Evolutionary conservation across 2,329 filamentous ascomycete genomes (phyloP).

Genomic region (Ophiocordyceps sinensis): DNA sequence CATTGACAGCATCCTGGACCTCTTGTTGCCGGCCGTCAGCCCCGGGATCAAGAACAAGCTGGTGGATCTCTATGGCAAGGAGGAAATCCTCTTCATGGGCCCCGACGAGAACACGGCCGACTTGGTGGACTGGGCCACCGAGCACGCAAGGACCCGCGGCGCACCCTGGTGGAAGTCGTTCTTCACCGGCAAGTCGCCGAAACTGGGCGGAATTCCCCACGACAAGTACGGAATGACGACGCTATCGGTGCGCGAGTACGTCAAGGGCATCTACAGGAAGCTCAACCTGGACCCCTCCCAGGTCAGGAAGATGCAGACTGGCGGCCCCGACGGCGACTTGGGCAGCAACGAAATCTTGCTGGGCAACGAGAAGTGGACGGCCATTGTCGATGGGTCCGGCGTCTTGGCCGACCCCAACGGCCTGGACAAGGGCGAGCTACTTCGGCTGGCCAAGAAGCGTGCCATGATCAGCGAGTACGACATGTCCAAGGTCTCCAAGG

Average conservation of each 20-base stretch:
- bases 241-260: constrained; percentile 86
- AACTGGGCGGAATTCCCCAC: constrained; percentile 90
- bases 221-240: constrained; percentile 97
- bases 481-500: constrained; percentile 64
- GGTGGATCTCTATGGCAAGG: constrained; percentile 84
- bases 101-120: constrained; percentile 98
- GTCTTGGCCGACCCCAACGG: constrained; percentile 90
- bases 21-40: constrained; percentile 75
- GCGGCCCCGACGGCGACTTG: constrained; percentile 89
- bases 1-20: constrained; percentile 94
- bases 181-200: constrained; percentile 97
- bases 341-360: constrained; percentile 97
- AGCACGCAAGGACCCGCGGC: constrained; percentile 74
- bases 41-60: constrained; percentile 99
- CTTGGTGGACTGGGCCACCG: constrained; percentile 95
- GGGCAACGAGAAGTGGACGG: constrained; percentile 87
- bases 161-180: constrained; percentile 99
- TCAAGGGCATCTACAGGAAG: constrained; percentile 95
- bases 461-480: constrained; percentile 87
- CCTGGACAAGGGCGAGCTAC: constrained; percentile 68
- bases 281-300: constrained; percentile 72
- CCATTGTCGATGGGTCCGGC: constrained; percentile 91
- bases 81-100: constrained; percentile 97
- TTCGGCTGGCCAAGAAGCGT: constrained; percentile 71
- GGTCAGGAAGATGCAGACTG: constrained; percentile 91